Evolutionary conservation across 1,139 yeast genomes (phyloP), one percentile per base, ranked within the genome.

Genomic region (Kodamaea suecica): DNA sequence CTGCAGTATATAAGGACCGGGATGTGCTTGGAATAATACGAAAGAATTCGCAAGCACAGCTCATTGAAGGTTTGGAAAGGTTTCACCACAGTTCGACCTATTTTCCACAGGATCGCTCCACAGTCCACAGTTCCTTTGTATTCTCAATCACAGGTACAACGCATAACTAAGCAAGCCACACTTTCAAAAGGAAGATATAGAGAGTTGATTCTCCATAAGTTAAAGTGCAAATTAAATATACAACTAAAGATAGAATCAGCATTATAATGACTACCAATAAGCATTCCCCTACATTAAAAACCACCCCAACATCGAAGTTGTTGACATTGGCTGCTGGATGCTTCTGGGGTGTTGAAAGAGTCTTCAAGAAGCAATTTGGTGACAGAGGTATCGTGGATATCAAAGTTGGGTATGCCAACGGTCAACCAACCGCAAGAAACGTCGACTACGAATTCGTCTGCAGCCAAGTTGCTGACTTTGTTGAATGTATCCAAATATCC

Each of bases 301-400:
- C 62, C 10, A 61, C 71, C 2, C 30, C 64, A 5, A 55, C 69
- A 4, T 53, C 82, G 33, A 69, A 73, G 46, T 47, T 80, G 24
- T 57, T 80, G 36, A 82, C 88, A 0, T 57, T 83, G 15, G 90
- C 86, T 1, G 88, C 84, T 2, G 94, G 94, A 3, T 90, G 98
- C 55, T 92, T 88, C 69, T 90, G 97, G 97, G 96, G 96, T 13
- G 87, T 84, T 9, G 97, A 92, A 53, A 83, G 84, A 49, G 79
- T 90, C 26, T 88, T 77, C 63, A 66, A 81, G 43, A 84, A 84
- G 53, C 73, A 84, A 44, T 84, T 78, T 47, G 51, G 52, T 4
- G 70, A 62, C 37, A 79, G 76, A 52, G 90, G 90, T 2, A 59
- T 90, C 15, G 55, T 82, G 11, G 96, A 85, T 53, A 71, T 80